phyloP scores from a whole-genome alignment of 768 basidiomycete species.

The Coprinopsis strossmayeri region DNA sequence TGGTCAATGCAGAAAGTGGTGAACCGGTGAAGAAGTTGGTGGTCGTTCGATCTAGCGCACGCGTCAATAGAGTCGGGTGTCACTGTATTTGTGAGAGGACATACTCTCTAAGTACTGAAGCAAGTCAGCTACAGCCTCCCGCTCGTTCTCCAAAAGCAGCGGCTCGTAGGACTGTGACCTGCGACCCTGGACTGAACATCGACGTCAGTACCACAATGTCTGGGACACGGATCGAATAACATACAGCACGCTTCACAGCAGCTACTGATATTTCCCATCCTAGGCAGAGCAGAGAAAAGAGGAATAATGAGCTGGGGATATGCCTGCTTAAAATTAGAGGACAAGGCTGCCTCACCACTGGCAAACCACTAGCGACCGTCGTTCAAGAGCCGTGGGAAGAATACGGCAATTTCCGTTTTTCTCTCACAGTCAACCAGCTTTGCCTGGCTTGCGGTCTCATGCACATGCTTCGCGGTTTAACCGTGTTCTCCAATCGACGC shows the following conservation, averaged over 20 bases:
- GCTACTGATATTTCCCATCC: slow-evolving; percentile 72
- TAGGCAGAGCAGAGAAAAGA: slow-evolving; percentile 4
- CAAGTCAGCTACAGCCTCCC: slow-evolving; percentile 96
- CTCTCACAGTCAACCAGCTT: not conserved
- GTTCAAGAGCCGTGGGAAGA: slow-evolving; percentile 12
- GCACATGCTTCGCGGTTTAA: slow-evolving; percentile 6
- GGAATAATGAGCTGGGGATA: slow-evolving; percentile 5
- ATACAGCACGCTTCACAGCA: slow-evolving; percentile 82
- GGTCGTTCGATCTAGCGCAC: slow-evolving; percentile 79
- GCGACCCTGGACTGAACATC: slow-evolving; percentile 62
- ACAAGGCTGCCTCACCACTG: slow-evolving; percentile 4
- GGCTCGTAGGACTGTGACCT: slow-evolving; percentile 86
- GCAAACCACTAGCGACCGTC: too few species aligned
- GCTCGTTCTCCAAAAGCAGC: slow-evolving; percentile 83
- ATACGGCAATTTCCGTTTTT: slow-evolving; percentile 10
- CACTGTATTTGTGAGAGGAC: slow-evolving; percentile 21
- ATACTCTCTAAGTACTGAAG: slow-evolving; percentile 96
- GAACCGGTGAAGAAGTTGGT: slow-evolving; percentile 98
- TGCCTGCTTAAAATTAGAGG: slow-evolving; percentile 15
- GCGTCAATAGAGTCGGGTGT: not conserved
- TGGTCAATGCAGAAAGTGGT: slow-evolving; percentile 89
- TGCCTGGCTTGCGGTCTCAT: not conserved
- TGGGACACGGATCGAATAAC: slow-evolving; percentile 22
- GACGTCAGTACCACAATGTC: slow-evolving; percentile 13
- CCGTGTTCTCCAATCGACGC: slow-evolving; percentile 3